Percentiles rank a stretch among this genome's conserved stretches.
These are phyloP conservation scores for Rhizophora apiculata DNA, from an alignment of 345 rosid species.

Conservation along the genomic window DNA sequence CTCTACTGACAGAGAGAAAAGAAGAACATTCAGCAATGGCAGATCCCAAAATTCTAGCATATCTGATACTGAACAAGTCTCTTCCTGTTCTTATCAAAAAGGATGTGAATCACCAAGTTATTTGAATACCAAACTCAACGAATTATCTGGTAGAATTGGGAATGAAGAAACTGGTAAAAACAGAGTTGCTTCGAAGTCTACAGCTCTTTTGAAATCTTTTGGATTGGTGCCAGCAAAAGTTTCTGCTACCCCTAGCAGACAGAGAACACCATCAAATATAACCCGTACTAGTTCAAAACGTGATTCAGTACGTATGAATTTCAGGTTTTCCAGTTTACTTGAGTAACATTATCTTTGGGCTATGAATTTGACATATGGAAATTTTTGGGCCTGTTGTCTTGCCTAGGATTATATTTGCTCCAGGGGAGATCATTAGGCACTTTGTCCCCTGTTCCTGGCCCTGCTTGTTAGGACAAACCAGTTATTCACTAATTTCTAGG, in stretches of 20 bases:
- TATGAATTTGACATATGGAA: too few species aligned
- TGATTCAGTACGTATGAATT: constrained; percentile 19
- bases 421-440: not conserved
- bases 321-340: too few species aligned
- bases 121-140: constrained; percentile 1
- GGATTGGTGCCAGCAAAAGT: constrained; percentile 26
- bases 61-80: constrained; percentile 20
- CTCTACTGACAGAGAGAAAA: constrained; percentile 28
- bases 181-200: constrained; percentile 28
- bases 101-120: constrained; percentile 6
- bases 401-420: not conserved
- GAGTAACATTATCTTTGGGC: too few species aligned
- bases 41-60: constrained; percentile 20
- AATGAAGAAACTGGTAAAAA: constrained; percentile 38
- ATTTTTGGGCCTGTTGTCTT: too few species aligned
- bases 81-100: constrained; percentile 12
- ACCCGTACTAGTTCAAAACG: constrained; percentile 28
- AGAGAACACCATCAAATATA: constrained; percentile 14
- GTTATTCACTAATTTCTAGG: too few species aligned
- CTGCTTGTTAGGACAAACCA: too few species aligned
- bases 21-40: constrained; percentile 25
- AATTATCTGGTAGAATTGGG: constrained; percentile 10
- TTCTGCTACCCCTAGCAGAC: constrained; percentile 19
- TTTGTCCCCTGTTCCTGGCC: too few species aligned
- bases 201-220: constrained; percentile 40